Evolutionary conservation across 2,329 filamentous ascomycete species (phyloP).

Genomic region (Nannizzia gypsea): DNA sequence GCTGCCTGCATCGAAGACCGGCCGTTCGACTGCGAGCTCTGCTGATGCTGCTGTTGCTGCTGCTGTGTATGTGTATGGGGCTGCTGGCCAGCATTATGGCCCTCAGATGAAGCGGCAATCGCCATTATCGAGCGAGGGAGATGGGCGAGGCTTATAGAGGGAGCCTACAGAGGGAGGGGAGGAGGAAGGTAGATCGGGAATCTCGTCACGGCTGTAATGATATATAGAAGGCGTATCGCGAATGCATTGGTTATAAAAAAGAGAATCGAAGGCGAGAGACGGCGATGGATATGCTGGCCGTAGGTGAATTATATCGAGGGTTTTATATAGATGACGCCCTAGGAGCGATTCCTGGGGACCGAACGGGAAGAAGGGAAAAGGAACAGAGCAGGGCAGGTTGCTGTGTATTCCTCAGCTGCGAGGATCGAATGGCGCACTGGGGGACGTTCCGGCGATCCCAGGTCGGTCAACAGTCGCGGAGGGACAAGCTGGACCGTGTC

Average conservation of each 20-base stretch:
- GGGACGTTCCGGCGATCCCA: background rate
- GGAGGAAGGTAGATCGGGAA: background rate
- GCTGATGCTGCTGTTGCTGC: constrained; percentile 12
- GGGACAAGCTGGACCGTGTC: background rate
- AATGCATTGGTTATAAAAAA: constrained; percentile 11
- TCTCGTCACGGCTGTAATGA: constrained; percentile 8
- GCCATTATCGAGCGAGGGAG: constrained; percentile 24
- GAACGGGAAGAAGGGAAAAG: background rate
- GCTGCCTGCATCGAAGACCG: constrained; percentile 30
- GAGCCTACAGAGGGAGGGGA: no score
- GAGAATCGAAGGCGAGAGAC: background rate
- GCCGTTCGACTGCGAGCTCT: constrained; percentile 21
- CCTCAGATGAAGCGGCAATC: constrained; percentile 26
- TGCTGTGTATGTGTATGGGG: background rate
- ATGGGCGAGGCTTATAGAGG: background rate
- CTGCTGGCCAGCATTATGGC: constrained; percentile 26
- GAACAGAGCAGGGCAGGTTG: background rate
- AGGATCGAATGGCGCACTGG: background rate
- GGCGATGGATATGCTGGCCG: background rate
- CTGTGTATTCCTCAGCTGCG: background rate
- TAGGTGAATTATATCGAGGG: background rate
- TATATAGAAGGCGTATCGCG: background rate
- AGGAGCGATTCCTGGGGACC: background rate
- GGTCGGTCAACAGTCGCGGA: background rate
- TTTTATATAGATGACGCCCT: background rate